These are phyloP conservation scores for Aquilaria agallochum DNA, from an alignment of 441 rosid species.

Conservation along the genomic window DNA sequence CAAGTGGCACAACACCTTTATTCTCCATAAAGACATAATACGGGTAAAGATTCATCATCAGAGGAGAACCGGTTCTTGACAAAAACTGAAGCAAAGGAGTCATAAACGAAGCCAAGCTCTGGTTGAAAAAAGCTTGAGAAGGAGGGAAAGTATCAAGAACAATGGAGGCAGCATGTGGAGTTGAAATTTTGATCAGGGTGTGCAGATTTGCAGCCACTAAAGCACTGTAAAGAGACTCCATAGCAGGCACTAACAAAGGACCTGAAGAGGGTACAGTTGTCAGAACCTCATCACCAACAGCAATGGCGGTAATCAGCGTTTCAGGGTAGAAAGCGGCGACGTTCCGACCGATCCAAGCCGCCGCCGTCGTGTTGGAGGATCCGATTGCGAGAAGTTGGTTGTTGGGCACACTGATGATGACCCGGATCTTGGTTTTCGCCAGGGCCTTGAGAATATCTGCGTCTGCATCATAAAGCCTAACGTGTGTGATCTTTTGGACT, in stretches of 20 bases:
- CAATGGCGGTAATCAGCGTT: conserved; percentile 63
- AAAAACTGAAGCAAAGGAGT: conserved; percentile 75
- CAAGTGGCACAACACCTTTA: conserved; percentile 96
- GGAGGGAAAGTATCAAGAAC: conserved; percentile 87
- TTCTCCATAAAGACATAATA: conserved; percentile 95
- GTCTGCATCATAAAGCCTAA: conserved; percentile 80
- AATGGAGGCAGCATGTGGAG: conserved; percentile 85
- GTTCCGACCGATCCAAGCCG: conserved; percentile 79
- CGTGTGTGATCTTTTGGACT: conserved; percentile 68
- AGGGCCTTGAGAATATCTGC: conserved; percentile 73
- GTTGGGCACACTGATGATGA: conserved; percentile 85
- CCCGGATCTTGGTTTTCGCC: conserved; percentile 87
- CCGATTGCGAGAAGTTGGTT: conserved; percentile 96
- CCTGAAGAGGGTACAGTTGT: conserved; percentile 83
- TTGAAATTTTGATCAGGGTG: conserved; percentile 78
- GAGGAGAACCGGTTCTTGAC: conserved; percentile 75
- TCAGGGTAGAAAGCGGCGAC: conserved; percentile 81
- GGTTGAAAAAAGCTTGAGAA: conserved; percentile 93
- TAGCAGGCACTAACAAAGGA: conserved; percentile 79
- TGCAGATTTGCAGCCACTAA: conserved; percentile 90
- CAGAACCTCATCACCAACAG: conserved; percentile 91
- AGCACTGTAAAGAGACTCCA: conserved; percentile 81
- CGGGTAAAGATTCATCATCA: conserved; percentile 98
- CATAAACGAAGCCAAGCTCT: conserved; percentile 69
- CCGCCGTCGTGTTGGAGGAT: conserved; percentile 81